phyloP scores from a whole-genome alignment of 1,284 basidiomycete genomes.

The Trametes hirsuta region DNA sequence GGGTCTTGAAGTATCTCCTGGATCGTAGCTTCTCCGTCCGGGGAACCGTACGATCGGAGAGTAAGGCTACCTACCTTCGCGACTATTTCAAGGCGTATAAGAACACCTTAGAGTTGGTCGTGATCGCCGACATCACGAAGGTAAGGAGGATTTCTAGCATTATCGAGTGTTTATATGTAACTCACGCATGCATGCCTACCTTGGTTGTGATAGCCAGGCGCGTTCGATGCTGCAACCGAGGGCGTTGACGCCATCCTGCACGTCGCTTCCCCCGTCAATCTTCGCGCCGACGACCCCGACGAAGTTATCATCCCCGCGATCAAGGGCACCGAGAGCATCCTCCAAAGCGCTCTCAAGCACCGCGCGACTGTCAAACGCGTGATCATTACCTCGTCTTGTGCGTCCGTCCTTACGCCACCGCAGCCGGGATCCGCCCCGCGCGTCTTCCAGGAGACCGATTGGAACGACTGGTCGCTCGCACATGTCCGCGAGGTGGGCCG shows the following conservation, averaged over 20 bases:
- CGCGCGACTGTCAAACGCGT: constrained; percentile 37
- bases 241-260: constrained; percentile 40
- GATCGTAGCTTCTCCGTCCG: constrained; percentile 44
- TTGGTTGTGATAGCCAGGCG: constrained; percentile 13
- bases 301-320: constrained; percentile 36
- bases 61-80: constrained; percentile 48
- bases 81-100: constrained; percentile 18
- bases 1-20: constrained; percentile 36
- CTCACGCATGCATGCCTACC: too few species aligned
- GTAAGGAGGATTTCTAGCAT: constrained; percentile 29
- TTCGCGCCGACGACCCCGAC: constrained; percentile 36
- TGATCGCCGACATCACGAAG: constrained; percentile 59
- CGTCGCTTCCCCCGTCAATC: constrained; percentile 46
- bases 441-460: constrained; percentile 51
- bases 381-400: constrained; percentile 64
- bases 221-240: constrained; percentile 10
- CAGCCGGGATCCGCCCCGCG: background rate
- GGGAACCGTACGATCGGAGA: constrained; percentile 49
- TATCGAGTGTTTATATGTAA: too few species aligned
- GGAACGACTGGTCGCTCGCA: constrained; percentile 60
- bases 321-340: constrained; percentile 29
- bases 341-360: constrained; percentile 14
- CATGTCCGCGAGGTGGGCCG: constrained; percentile 53
- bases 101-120: constrained; percentile 45
- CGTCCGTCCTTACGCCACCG: constrained; percentile 31